A percentile compares a stretch with the other conserved stretches of the same genome.
Evolutionary conservation across 768 basidiomycete genomes (phyloP).

Genomic region (Hericium coralloides): DNA sequence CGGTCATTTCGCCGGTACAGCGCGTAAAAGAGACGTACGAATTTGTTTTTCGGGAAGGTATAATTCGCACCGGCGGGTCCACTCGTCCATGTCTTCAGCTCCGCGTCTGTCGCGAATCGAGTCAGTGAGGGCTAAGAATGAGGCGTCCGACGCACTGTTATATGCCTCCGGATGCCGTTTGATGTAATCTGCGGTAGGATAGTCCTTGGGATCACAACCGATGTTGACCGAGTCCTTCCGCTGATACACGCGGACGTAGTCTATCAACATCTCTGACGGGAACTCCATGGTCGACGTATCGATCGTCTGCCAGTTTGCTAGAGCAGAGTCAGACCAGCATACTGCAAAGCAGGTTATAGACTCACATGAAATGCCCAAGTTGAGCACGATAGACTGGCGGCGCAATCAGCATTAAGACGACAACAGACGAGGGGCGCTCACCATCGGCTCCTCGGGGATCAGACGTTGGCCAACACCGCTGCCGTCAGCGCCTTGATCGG

Average conservation of each 20-base stretch:
- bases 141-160: conserved; percentile 35
- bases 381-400: conserved; percentile 41
- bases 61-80: conserved; percentile 21
- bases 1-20: not conserved
- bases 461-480: conserved; percentile 51
- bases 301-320: conserved; percentile 60
- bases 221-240: conserved; percentile 44
- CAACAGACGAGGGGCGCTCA: conserved; percentile 6
- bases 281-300: conserved; percentile 50
- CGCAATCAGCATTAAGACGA: not conserved
- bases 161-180: conserved; percentile 46
- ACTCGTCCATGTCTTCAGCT: conserved; percentile 22
- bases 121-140: not conserved
- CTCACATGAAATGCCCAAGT: conserved; percentile 51
- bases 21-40: not conserved
- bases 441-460: conserved; percentile 47
- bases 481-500: conserved; percentile 32
- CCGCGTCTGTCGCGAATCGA: conserved; percentile 18
- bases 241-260: conserved; percentile 82
- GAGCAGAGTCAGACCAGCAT: not conserved
- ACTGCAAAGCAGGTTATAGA: conserved; percentile 11
- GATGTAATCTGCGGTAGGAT: conserved; percentile 63
- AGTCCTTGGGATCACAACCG: conserved; percentile 57
- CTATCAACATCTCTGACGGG: conserved; percentile 62
- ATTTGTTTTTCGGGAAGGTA: conserved; percentile 24